Evolutionary conservation across 768 basidiomycete species (phyloP), one percentile per base, ranked within the genome.

Genomic region (Austroboletus eburneus): DNA sequence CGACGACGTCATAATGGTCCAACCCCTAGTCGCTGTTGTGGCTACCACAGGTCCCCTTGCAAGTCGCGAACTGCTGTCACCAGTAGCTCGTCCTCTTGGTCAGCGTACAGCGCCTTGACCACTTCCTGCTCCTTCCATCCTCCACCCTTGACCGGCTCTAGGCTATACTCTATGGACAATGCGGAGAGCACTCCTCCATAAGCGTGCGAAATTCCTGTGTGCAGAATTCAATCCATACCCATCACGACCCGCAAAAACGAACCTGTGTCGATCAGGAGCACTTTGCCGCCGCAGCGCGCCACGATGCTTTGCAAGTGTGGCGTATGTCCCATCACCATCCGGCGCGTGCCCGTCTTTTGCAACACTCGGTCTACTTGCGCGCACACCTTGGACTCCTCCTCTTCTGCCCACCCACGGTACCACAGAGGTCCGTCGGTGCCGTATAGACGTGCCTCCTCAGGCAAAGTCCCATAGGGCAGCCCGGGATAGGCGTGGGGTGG

Each of bases 321-420:
- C 1, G 96, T 98, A 65, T 98, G 96, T 0, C 95, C 95, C 91
- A 96, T 93, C 37, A 99, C 79, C 81, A 94, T 83, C 55, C 91
- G 73, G 48, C 90, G 70, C 22, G 89, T 93, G 1, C 91, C 91
- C 1, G 90, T 85, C 64, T 77, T 80, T 25, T 75, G 61, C 42
- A 90, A 68, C 16, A 94, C 85, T 21, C 72, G 67, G 48, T 88
- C 83, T 0, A 91, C 91, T 29, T 79, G 74, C 2, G 56, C 62
- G 63, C 96, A 99, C 4, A 79, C 80, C 42, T 72, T 71, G 46
- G 77, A 77, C 42, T 94, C 90, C 21, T 70, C 66, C 12, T 85
- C 81, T 42, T 80, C 72, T 14, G 95, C 95, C 81, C 93, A 93
- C 2, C 93, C 93, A 10, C 96, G 78, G 64, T 93, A 96, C 96